These are phyloP conservation scores for Bipolaris sorokiniana DNA, from an alignment of 2,329 filamentous ascomycete genomes.

Conservation along the genomic window DNA sequence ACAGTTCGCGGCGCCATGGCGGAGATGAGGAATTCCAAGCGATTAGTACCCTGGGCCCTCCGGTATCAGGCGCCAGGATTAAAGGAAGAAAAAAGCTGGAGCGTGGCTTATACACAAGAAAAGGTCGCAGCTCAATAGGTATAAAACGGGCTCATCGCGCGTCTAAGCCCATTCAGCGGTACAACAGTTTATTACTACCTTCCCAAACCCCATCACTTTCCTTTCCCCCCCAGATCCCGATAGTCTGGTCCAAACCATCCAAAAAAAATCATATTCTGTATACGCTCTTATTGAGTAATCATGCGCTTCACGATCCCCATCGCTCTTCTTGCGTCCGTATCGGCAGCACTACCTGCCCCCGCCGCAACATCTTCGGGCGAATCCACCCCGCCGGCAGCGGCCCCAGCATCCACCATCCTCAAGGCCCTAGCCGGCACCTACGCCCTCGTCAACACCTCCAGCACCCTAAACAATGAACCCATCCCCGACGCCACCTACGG, in stretches of 20 bases:
- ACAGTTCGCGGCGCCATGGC: constrained; percentile 13
- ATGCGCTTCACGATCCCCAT: constrained; percentile 3
- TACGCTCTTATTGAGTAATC: background rate
- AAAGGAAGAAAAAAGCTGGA: too few species aligned
- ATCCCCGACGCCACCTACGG: constrained; percentile 34
- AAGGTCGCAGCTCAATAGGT: background rate
- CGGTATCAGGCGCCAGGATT: background rate
- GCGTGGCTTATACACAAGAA: too few species aligned
- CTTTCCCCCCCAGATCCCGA: background rate
- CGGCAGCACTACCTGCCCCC: constrained; percentile 2
- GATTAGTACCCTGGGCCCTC: background rate
- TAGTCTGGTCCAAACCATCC: background rate
- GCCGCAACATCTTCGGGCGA: background rate
- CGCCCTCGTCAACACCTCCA: constrained; percentile 33
- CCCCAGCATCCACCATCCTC: constrained; percentile 18
- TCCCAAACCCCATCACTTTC: too few species aligned
- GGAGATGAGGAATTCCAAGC: constrained; percentile 8
- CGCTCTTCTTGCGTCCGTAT: constrained; percentile 4
- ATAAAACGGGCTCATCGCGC: background rate
- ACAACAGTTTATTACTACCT: too few species aligned
- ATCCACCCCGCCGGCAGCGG: background rate
- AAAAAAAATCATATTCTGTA: too few species aligned
- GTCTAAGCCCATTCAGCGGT: too few species aligned
- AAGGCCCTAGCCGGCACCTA: constrained; percentile 33
- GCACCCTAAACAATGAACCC: constrained; percentile 25